Evolutionary conservation across 116 monocot species (phyloP).

Genomic region (Papilionanthe hybrid): DNA sequence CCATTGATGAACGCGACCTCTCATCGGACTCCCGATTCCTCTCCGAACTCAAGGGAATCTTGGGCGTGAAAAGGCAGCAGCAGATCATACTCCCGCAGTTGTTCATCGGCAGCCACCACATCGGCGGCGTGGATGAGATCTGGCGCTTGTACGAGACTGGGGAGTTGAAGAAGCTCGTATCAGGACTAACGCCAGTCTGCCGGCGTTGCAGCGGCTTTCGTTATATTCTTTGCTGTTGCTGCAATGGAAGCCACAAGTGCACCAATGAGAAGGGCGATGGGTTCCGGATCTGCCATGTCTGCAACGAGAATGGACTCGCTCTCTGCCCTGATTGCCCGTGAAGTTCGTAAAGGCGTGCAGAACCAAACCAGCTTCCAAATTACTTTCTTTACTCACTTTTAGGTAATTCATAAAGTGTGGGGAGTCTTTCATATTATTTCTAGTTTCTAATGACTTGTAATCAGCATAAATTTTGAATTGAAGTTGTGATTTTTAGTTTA

Average conservation of each 20-base stretch:
- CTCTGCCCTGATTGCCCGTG: constrained; percentile 6
- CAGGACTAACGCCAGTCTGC: background rate
- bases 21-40: constrained; percentile 21
- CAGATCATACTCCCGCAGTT: constrained; percentile 44
- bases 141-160: constrained; percentile 11
- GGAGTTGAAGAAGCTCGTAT: constrained; percentile 2
- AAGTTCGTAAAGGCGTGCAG: too few species aligned
- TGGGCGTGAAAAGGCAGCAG: constrained; percentile 13
- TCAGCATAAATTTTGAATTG: too few species aligned
- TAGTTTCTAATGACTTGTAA: too few species aligned
- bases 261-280: background rate
- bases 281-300: background rate
- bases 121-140: constrained; percentile 7
- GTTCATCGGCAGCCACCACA: constrained; percentile 44
- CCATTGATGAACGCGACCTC: constrained; percentile 25
- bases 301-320: constrained; percentile 10
- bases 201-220: background rate
- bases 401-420: too few species aligned
- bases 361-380: too few species aligned
- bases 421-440: too few species aligned
- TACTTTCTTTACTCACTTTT: too few species aligned
- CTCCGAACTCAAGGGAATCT: constrained; percentile 25
- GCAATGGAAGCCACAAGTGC: constrained; percentile 5
- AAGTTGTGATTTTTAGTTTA: too few species aligned
- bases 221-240: background rate